These are phyloP conservation scores for Ophiocordyceps sinensis DNA, from an alignment of 2,329 filamentous ascomycete species.

Conservation along the genomic window DNA sequence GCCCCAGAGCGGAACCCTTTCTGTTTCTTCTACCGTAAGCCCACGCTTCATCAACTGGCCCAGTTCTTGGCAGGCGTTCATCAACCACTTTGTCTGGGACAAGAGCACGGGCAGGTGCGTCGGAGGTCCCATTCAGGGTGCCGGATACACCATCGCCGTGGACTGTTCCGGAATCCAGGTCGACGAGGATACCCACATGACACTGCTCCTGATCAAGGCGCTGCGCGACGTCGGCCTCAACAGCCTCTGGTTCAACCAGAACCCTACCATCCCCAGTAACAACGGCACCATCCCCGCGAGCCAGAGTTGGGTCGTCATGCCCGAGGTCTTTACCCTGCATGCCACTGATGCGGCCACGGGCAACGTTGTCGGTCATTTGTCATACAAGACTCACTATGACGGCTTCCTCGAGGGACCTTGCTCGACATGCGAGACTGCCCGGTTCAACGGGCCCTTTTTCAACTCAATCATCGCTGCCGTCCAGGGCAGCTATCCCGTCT, in stretches of 20 bases:
- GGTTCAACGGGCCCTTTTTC: constrained; percentile 22
- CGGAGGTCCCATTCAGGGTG: constrained; percentile 15
- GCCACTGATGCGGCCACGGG: constrained; percentile 18
- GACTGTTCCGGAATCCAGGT: constrained; percentile 22
- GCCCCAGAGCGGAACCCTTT: constrained; percentile 15
- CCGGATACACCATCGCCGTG: constrained; percentile 22
- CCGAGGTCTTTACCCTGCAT: constrained; percentile 20
- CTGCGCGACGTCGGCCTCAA: constrained; percentile 21
- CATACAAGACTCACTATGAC: constrained; percentile 23
- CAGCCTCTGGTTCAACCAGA: constrained; percentile 25
- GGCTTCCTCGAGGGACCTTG: constrained; percentile 21
- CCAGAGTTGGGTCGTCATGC: constrained; percentile 23
- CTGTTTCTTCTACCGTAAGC: constrained; percentile 17
- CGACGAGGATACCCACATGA: constrained; percentile 24
- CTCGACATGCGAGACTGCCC: constrained; percentile 18
- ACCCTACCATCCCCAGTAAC: constrained; percentile 19
- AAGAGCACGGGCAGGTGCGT: constrained; percentile 20
- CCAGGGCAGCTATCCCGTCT: constrained; percentile 22
- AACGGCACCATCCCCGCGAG: constrained; percentile 13
- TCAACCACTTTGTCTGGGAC: constrained; percentile 26
- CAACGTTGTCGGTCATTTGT: constrained; percentile 18
- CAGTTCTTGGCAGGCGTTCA: constrained; percentile 22
- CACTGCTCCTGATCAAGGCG: constrained; percentile 23
- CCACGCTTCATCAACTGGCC: constrained; percentile 26
- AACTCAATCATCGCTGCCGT: constrained; percentile 21